Conservation (phyloP, 345 rosid genomes). For the Zanthoxylum bungeanum region DNA sequence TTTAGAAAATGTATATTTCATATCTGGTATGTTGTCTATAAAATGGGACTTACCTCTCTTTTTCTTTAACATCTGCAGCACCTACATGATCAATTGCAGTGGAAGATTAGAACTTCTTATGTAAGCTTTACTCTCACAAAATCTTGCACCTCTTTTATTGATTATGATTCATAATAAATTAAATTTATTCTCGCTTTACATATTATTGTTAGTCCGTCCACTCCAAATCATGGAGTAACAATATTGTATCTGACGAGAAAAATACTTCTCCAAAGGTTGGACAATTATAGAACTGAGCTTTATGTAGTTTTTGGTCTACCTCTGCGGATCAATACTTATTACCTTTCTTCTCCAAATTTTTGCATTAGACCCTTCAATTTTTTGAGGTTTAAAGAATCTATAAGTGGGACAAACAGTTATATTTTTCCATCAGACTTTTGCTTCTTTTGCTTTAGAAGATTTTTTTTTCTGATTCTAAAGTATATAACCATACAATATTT, state of each 20-base stretch:
- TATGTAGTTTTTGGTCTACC: not conserved
- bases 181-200: not conserved
- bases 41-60: conserved; percentile 12
- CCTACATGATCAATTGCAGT: conserved; percentile 77
- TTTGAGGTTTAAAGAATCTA: not conserved
- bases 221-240: not conserved
- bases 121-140: conserved; percentile 50
- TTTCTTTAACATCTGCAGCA: conserved; percentile 40
- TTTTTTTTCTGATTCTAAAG: not conserved
- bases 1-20: not conserved
- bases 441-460: too few species aligned
- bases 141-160: not conserved
- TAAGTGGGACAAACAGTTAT: not conserved
- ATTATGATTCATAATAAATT: not conserved
- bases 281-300: not conserved
- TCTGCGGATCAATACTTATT: not conserved
- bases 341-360: conserved; percentile 1
- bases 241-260: not conserved
- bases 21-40: not conserved
- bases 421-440: not conserved
- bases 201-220: not conserved
- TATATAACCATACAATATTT: not conserved
- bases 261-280: not conserved
- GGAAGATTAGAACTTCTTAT: conserved; percentile 75
- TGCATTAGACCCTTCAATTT: not conserved